Base-by-base conservation (phyloP, 1,284 basidiomycete genomes). In the Dichomitus squalens region DNA sequence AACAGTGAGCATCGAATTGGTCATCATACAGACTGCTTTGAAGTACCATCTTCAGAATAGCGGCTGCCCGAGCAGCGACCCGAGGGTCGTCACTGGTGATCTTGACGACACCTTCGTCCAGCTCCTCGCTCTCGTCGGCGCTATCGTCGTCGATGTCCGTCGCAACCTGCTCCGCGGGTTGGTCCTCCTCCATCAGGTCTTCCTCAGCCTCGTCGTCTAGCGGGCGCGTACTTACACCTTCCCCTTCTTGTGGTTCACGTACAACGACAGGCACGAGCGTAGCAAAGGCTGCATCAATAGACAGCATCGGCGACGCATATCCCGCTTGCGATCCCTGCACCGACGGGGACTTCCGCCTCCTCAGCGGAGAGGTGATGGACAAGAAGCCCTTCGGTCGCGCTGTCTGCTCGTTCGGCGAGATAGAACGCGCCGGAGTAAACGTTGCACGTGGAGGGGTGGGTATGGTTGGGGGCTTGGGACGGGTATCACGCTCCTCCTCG, bases 51-150 rank as follows among this genome's bases (percentile, higher is more conserved):
- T 91, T 93, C 60, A 96, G 76, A 60, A 96, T 94, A 0, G 93
- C 94, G 20, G 91, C 93, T n/a, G 93, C 93, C 47, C 91, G 77
- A 6, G 93, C 93, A 46, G 93, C 94, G 11, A 90, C 91, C 57
- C 80, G 79, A 0, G 93, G 91, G 70, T 95, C 90, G 12, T 84
- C 80, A 54, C 90, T 92, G 1, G 87, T 87, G 60, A 96, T 90
- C 73, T 92, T 89, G 61, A 96, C 76, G 8, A 85, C 74, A 7
- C 72, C 70, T n/a, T 75, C 72, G 35, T 75, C 80, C 33, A 77
- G 69, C 40, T 79, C 77, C 7, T 67, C 79, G 34, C 73, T 71
- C 39, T 80, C 79, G 18, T 67, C 65, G 8, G 56, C 53, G 31
- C 66, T 64, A 11, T 57, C 61, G 12, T 75, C 69, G 8, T 74